A percentile compares a stretch with the other conserved stretches of the same genome.
phyloP scores from a whole-genome alignment of 192 early-diverging fungal species.

The Geranomyces michiganensis region DNA sequence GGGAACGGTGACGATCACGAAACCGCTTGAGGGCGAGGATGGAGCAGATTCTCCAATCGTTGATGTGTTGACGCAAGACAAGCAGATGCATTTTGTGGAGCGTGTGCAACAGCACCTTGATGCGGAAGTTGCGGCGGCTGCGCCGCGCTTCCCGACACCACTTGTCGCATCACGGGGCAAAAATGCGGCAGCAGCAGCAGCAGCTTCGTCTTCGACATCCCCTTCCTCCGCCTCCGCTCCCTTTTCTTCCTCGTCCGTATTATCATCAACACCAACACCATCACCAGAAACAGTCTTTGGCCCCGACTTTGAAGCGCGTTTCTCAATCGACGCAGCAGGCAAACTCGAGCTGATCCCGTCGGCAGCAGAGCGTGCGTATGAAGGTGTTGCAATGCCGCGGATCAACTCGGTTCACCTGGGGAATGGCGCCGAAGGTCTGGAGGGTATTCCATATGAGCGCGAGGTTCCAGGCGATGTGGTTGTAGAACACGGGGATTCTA shows the following conservation, averaged over 20 bases:
- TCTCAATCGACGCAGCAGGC: slow-evolving; percentile 14
- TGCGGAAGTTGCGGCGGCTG: not conserved
- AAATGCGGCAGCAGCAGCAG: not conserved
- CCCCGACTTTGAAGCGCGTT: not conserved
- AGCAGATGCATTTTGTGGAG: slow-evolving; percentile 4
- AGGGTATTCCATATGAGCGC: not conserved
- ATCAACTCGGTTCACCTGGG: slow-evolving; percentile 6
- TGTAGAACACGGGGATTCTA: no score
- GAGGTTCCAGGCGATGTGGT: no score
- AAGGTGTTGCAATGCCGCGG: slow-evolving; percentile 9
- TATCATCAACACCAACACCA: not conserved
- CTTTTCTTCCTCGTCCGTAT: not conserved
- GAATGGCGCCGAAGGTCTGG: not conserved
- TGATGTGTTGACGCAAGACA: slow-evolving; percentile 10
- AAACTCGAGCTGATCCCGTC: not conserved
- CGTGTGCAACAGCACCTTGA: slow-evolving; percentile 4
- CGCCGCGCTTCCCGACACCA: not conserved
- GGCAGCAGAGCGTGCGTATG: slow-evolving; percentile 32
- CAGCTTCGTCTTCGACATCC: not conserved
- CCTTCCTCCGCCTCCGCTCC: not conserved
- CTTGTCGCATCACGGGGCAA: no score
- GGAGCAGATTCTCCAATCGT: not conserved
- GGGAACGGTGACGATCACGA: not conserved
- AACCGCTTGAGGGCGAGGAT: not conserved
- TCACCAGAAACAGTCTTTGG: not conserved